Evolutionary conservation across 2,329 filamentous ascomycete species (phyloP).

Genomic region (Nectriaceae sp.): DNA sequence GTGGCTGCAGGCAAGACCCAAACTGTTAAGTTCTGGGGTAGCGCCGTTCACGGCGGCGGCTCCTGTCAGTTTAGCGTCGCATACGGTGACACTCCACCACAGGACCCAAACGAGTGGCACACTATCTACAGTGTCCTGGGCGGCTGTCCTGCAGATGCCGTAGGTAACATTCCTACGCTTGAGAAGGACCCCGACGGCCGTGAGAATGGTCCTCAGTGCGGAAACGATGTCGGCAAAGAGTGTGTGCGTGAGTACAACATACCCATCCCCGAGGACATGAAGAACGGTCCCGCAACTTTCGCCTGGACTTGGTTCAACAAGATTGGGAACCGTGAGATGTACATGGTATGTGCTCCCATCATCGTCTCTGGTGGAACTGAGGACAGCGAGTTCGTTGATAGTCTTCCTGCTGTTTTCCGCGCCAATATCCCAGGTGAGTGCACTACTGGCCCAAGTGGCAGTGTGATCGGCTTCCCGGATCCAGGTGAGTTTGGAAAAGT

Average conservation of each 20-base stretch:
- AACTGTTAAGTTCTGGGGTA: conserved; percentile 29
- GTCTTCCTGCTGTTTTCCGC: conserved; percentile 21
- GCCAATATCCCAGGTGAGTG: conserved; percentile 30
- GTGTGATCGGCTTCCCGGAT: conserved; percentile 25
- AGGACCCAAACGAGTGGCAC: conserved; percentile 20
- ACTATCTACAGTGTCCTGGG: conserved; percentile 29
- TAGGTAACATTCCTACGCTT: conserved; percentile 15
- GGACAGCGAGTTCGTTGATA: conserved; percentile 17
- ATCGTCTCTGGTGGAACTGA: neutral
- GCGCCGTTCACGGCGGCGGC: conserved; percentile 29
- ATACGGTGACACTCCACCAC: conserved; percentile 21
- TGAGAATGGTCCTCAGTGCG: conserved; percentile 23
- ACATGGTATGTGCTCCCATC: conserved; percentile 73
- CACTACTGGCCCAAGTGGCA: conserved; percentile 17
- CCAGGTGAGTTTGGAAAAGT: conserved; percentile 25
- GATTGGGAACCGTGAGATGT: conserved; percentile 73
- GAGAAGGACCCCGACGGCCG: conserved; percentile 19
- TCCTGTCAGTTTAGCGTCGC: conserved; percentile 29
- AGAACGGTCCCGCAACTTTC: conserved; percentile 43
- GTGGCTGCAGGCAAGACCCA: conserved; percentile 23
- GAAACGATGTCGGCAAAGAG: conserved; percentile 22
- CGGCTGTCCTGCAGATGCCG: conserved; percentile 25
- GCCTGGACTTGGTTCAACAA: conserved; percentile 78
- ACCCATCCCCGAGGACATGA: conserved; percentile 28
- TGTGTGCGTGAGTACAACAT: conserved; percentile 26